Evolutionary conservation across 371 early-diverging fungal species (phyloP).

Genomic region (Mucor piriformis): DNA sequence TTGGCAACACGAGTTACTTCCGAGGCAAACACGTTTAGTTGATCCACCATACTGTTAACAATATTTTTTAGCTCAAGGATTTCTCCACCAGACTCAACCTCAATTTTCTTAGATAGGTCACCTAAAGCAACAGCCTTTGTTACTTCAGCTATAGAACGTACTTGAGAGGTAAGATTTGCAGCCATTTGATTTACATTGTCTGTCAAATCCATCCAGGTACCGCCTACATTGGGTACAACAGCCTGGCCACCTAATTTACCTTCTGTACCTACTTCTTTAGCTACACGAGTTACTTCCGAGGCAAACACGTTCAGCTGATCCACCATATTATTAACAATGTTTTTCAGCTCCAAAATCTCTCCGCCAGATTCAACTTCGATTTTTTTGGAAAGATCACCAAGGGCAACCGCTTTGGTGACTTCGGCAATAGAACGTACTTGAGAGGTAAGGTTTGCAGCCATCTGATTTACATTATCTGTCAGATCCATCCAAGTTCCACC

Average conservation of each 20-base stretch:
- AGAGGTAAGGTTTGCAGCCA: slow-evolving; percentile 59
- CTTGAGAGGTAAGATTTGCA: slow-evolving; percentile 38
- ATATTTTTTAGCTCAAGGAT: slow-evolving; percentile 29
- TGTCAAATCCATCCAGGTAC: slow-evolving; percentile 49
- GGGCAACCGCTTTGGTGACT: slow-evolving; percentile 59
- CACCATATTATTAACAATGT: slow-evolving; percentile 46
- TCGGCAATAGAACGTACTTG: slow-evolving; percentile 63
- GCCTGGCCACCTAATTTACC: slow-evolving; percentile 41
- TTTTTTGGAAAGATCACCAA: slow-evolving; percentile 49
- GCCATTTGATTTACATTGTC: slow-evolving; percentile 53
- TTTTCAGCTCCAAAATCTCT: slow-evolving; percentile 42
- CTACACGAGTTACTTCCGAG: slow-evolving; percentile 44
- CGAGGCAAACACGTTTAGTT: slow-evolving; percentile 40
- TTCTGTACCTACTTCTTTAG: slow-evolving; percentile 54
- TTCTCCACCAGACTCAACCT: slow-evolving; percentile 46
- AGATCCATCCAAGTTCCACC: slow-evolving; percentile 65
- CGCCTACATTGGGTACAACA: slow-evolving; percentile 39
- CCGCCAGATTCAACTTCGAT: slow-evolving; percentile 39
- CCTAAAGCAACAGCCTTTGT: slow-evolving; percentile 53
- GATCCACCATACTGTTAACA: slow-evolving; percentile 23
- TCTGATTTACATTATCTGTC: slow-evolving; percentile 61
- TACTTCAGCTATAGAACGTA: slow-evolving; percentile 24
- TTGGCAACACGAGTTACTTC: slow-evolving; percentile 48
- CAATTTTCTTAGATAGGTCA: slow-evolving; percentile 58
- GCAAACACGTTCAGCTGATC: slow-evolving; percentile 43